phyloP scores from a whole-genome alignment of 2,329 filamentous ascomycete genomes.

The Alternaria sp. region DNA sequence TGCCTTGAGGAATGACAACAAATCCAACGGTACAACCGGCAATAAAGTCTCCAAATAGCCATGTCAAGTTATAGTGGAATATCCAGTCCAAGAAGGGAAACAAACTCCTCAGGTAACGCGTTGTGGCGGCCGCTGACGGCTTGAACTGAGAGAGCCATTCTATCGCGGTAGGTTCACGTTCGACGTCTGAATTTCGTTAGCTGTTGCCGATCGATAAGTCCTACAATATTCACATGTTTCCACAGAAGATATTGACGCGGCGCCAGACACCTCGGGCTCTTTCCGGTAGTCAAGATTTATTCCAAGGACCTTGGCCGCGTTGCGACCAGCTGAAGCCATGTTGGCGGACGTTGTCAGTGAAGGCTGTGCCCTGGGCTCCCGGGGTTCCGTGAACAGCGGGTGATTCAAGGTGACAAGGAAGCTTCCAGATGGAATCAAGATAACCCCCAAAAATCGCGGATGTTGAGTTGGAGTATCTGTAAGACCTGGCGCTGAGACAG shows the following conservation, averaged over 20 bases:
- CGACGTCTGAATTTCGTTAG: constrained; percentile 75
- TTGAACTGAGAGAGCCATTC: constrained; percentile 75
- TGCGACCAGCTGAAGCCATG: constrained; percentile 70
- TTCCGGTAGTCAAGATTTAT: constrained; percentile 81
- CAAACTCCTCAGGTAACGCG: constrained; percentile 72
- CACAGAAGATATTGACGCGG: constrained; percentile 80
- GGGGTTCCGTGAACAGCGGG: background rate
- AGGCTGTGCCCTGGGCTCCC: background rate
- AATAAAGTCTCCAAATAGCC: constrained; percentile 87
- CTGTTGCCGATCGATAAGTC: background rate
- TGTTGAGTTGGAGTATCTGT: background rate
- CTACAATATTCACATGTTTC: constrained; percentile 35
- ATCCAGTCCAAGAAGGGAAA: constrained; percentile 96
- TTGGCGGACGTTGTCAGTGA: constrained; percentile 14
- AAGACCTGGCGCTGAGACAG: constrained; percentile 6
- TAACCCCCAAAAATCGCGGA: background rate
- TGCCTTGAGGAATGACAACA: constrained; percentile 93
- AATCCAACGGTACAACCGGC: constrained; percentile 80
- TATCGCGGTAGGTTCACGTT: constrained; percentile 76
- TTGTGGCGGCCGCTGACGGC: constrained; percentile 64
- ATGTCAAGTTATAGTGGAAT: constrained; percentile 84
- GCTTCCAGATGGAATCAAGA: background rate
- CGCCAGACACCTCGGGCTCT: constrained; percentile 74
- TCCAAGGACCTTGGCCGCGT: constrained; percentile 79
- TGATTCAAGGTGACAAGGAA: background rate